phyloP scores from a whole-genome alignment of 2,329 filamentous ascomycete genomes.

The Monilinia vaccinii-corymbosi region DNA sequence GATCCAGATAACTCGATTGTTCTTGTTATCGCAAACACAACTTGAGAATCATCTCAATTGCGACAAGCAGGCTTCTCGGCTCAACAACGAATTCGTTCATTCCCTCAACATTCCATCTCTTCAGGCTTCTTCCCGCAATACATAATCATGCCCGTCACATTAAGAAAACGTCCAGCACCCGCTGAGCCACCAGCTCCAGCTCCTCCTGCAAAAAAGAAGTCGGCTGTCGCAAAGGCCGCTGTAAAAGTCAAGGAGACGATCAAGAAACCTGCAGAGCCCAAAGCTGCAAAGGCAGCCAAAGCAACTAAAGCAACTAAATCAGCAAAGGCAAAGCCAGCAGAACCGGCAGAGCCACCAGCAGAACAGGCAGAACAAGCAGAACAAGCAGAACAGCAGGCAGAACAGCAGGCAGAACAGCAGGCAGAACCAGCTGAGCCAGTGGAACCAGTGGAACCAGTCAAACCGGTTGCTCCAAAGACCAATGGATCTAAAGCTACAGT shows the following conservation, averaged over 20 bases:
- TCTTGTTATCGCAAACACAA: neutral
- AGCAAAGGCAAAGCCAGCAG: neutral
- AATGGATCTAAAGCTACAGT: conserved; percentile 31
- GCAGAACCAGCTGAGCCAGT: no score
- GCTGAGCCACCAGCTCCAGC: conserved; percentile 36
- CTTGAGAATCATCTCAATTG: neutral
- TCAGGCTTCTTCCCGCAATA: conserved; percentile 1
- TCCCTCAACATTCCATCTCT: conserved; percentile 11
- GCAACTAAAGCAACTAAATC: neutral
- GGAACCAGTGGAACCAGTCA: neutral
- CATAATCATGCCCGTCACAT: conserved; percentile 44
- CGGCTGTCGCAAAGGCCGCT: conserved; percentile 33
- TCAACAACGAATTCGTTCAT: conserved; percentile 5
- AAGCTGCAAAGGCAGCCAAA: neutral
- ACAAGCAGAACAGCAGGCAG: neutral
- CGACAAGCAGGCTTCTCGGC: conserved; percentile 16
- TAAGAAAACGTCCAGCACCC: conserved; percentile 53
- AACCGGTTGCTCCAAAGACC: conserved; percentile 32
- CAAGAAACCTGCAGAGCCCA: conserved; percentile 3
- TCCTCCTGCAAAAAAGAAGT: conserved; percentile 39
- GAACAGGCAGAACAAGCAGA: conserved; percentile 30
- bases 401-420: neutral
- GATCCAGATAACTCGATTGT: neutral
- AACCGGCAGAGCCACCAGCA: neutral
- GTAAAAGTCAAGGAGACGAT: conserved; percentile 31